Base-by-base conservation (phyloP, 768 basidiomycete species). In the Coprinopsis strossmayeri region DNA sequence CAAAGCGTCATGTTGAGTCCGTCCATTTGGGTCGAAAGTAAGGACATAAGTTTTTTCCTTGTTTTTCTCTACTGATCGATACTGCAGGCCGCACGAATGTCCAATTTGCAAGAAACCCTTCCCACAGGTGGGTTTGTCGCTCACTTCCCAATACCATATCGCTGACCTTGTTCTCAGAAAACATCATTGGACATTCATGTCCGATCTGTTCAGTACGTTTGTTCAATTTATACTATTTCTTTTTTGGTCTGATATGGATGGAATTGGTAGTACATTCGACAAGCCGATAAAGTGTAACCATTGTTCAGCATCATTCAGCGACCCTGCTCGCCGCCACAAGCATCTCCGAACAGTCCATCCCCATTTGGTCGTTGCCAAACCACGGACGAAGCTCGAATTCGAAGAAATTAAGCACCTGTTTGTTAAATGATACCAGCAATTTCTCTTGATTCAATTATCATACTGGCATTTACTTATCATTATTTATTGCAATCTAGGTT, bases 1-100 rank as follows among this genome's bases (percentile, higher is more conserved):
- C 85, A 50, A 84, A 83, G 61, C 72, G 84, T 23, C 84, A 86
- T 60, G 70, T 86, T 40, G 73, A 81, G 61, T 76, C 77, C 7
- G 77, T 74, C 12, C 84, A 85, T 58, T 59, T 86, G 39, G 70
- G 84, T 80, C n/a, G n/a, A n/a, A 52, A 51, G 78, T 57, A n/a
- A 18, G 15, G 34, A 51, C 10, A 43, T 35, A 11, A 15, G n/a
- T 3, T 40, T n/a, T 10, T 40, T 15, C 5, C 18, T 24, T 34
- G 15, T 32, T 15, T 32, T 32, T 32, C 15, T 15, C 30, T 32
- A 15, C 30, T 32, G 30, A 32, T 7, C 30, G 15, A 32, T 32
- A 7, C 9, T 52, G 46, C 27, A 82, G 81, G 57, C 74, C 72
- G 2, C 80, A 71, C 52, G 56, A 69, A 28, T 82, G 82, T 58